A percentile compares a stretch with the other conserved stretches of the same genome.
phyloP scores from a whole-genome alignment of 2,329 filamentous ascomycete genomes.

The Metarhizium guizhouense region DNA sequence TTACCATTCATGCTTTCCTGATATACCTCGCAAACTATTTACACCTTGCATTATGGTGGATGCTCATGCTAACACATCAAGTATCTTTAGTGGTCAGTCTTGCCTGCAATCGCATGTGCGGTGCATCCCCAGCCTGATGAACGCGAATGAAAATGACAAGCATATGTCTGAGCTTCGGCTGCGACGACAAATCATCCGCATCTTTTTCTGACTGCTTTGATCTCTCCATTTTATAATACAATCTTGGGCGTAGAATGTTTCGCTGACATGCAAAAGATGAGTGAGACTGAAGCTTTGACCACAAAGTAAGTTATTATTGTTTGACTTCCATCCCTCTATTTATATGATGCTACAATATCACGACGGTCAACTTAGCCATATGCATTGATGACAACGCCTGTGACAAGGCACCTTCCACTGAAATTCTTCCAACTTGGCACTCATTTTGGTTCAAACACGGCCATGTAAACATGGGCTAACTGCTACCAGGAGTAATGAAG shows the following conservation, averaged over 20 bases:
- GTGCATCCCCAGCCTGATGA: conserved; percentile 58
- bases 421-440: conserved; percentile 6
- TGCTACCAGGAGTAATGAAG: neutral
- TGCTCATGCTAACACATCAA: conserved; percentile 14
- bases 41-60: neutral
- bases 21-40: conserved; percentile 14
- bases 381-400: conserved; percentile 37
- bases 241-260: conserved; percentile 3
- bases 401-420: conserved; percentile 33
- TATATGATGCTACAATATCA: conserved; percentile 36
- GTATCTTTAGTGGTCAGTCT: conserved; percentile 14
- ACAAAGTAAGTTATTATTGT: conserved; percentile 16
- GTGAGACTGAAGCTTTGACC: neutral
- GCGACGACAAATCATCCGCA: conserved; percentile 31
- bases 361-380: conserved; percentile 41
- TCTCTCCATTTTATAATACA: conserved; percentile 6
- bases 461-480: conserved; percentile 4
- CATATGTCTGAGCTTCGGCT: conserved; percentile 84
- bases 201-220: conserved; percentile 13
- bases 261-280: conserved; percentile 1
- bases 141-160: conserved; percentile 81
- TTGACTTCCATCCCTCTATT: neutral
- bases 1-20: conserved; percentile 67
- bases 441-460: neutral
- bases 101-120: neutral